Evolutionary conservation across 306 rosid genomes (phyloP).

Genomic region (Corylus heterophylla): DNA sequence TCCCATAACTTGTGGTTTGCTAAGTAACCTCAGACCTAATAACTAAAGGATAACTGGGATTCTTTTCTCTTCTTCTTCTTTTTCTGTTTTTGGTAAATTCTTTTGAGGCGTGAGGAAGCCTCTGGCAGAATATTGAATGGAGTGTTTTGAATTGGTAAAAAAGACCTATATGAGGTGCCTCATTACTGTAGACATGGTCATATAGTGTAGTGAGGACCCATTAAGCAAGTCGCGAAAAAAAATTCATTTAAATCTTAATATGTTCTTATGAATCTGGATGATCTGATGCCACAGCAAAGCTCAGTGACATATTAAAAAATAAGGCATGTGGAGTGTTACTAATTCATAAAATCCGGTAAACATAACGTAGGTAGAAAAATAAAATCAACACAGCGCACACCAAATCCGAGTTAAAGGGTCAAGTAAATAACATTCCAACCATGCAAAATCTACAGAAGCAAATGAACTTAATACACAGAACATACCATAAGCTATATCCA

Average conservation of each 20-base stretch:
- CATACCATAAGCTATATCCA: slow-evolving; percentile 81
- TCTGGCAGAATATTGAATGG: background rate
- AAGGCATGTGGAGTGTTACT: background rate
- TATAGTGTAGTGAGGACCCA: background rate
- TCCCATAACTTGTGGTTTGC: slow-evolving; percentile 4
- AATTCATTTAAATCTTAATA: background rate
- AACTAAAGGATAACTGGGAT: background rate
- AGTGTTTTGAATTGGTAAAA: background rate
- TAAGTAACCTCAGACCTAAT: slow-evolving; percentile 20
- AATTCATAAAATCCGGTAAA: background rate
- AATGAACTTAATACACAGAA: slow-evolving; percentile 15
- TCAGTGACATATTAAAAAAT: background rate
- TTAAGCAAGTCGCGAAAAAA: background rate
- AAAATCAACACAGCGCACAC: background rate
- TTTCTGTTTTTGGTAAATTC: background rate
- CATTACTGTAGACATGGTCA: background rate
- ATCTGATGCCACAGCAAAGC: background rate
- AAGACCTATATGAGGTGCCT: background rate
- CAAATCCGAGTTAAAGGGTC: background rate
- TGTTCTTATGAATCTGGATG: background rate
- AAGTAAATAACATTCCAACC: background rate
- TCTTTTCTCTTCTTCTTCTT: background rate
- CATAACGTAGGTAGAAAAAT: background rate
- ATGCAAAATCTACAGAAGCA: slow-evolving; percentile 1
- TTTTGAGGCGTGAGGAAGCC: background rate